Evolutionary conservation across 495 filamentous ascomycete species (phyloP), one percentile per base, ranked within the genome.

Genomic region (Podospora pseudocomata): DNA sequence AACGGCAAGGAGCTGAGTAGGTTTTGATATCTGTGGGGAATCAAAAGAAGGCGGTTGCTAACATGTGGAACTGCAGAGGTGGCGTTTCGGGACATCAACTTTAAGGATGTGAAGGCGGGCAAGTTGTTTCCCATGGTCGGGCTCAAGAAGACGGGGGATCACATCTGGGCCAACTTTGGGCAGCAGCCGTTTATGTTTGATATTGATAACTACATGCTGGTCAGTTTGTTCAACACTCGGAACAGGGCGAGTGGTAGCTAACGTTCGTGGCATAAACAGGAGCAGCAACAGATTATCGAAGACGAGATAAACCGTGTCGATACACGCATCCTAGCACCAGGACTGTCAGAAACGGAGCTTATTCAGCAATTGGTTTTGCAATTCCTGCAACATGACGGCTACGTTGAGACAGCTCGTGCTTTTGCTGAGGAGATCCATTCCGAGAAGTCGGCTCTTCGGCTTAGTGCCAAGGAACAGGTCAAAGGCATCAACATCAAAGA

Each of bases 321-420:
- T 74, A 76, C 81, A 28, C 78, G 85, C 61, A 80, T 80, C 28
- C 82, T 95, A 9, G 88, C 88, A 63, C 89, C 90, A 4, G 84
- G 84, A 3, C 75, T 93, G 62, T 87, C 88, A 65, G 93, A 97
- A 77, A 86, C 88, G 1, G 80, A 90, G 28, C 83, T 99, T 34
- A 86, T 97, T 54, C 95, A 97, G 76, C 86, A 90, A 70, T 70
- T 89, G 69, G 86, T 87, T 72, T 85, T 92, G 13, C 94, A 97
- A 77, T 97, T 94, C 72, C 83, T 99, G 6, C 91, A 92, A 53
- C 95, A 97, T 73, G 96, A 98, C 75, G 96, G 95, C 65, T 98
- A 97, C 70, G 89, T 97, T n/a, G 94, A 97, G 67, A 96, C 95
- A 6, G 93, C 94, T 18, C 86, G 88, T 68, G 92, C 91, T 0